These are phyloP conservation scores for Terana coerulea DNA, from an alignment of 768 basidiomycete species.

Conservation along the genomic window DNA sequence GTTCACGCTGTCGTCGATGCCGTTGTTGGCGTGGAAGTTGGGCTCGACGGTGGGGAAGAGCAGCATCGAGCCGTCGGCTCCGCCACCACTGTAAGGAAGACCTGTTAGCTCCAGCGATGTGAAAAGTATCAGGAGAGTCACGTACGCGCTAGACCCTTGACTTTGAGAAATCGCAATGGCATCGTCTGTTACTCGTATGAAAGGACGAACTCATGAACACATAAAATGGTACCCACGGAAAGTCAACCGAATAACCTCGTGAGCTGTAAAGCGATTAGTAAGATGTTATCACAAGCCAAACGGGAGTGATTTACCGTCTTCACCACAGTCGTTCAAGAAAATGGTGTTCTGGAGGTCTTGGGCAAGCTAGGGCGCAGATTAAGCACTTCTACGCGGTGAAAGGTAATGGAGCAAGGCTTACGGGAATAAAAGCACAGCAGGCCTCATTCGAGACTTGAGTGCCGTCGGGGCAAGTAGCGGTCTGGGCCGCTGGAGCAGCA, in stretches of 20 bases:
- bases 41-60: constrained; percentile 21
- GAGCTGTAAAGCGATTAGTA: constrained; percentile 1
- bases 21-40: constrained; percentile 21
- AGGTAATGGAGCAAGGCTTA: constrained; percentile 6
- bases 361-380: neutral
- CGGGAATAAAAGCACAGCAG: constrained; percentile 14
- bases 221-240: constrained; percentile 21
- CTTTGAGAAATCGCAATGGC: constrained; percentile 11
- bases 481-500: constrained; percentile 1
- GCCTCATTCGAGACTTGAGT: constrained; percentile 8
- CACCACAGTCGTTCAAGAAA: constrained; percentile 22
- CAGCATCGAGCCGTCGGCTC: constrained; percentile 26
- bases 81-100: constrained; percentile 20
- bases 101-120: neutral
- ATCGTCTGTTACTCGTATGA: neutral
- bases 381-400: neutral
- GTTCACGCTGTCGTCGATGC: constrained; percentile 24
- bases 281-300: neutral
- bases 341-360: neutral
- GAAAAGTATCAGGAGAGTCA: neutral
- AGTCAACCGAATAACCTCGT: constrained; percentile 23
- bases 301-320: constrained; percentile 11
- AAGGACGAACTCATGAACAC: neutral
- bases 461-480: constrained; percentile 14
- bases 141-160: constrained; percentile 5